Conservation (phyloP, 1,284 basidiomycete species). For the Ganoderma boninense region DNA sequence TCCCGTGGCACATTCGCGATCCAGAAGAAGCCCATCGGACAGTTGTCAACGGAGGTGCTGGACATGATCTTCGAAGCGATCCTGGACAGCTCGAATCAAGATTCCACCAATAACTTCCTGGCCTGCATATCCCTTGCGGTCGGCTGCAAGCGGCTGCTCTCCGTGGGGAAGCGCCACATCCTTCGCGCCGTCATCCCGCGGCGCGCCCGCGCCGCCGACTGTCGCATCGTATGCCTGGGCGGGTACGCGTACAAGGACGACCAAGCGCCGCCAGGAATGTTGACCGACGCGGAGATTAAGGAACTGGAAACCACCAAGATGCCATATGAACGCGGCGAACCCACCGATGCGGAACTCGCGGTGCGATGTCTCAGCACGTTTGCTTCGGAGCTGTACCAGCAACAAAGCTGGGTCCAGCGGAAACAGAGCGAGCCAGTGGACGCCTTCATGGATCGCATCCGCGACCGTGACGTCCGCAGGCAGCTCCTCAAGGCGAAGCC, state of each 20-base stretch:
- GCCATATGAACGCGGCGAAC: not conserved
- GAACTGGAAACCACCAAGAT: not conserved
- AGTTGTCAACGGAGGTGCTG: slow-evolving; percentile 1
- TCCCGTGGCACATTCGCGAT: not conserved
- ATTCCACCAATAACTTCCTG: not conserved
- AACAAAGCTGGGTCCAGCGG: not conserved
- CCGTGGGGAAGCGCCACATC: slow-evolving; percentile 14
- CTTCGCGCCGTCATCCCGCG: not conserved
- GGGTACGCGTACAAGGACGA: slow-evolving; percentile 10
- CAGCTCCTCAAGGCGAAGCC: no score
- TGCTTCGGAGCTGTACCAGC: not conserved
- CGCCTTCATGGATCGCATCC: no score
- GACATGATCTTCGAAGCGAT: slow-evolving; percentile 4
- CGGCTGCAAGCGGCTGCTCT: slow-evolving; percentile 20
- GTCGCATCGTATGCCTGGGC: slow-evolving; percentile 30
- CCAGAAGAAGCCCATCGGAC: not conserved
- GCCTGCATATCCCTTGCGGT: not conserved
- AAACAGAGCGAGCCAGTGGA: no score
- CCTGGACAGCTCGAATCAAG: not conserved
- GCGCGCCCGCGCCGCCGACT: slow-evolving; percentile 13
- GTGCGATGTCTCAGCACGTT: no score
- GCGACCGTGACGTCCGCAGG: no score
- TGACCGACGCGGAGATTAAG: slow-evolving; percentile 18
- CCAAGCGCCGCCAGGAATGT: slow-evolving; percentile 15
- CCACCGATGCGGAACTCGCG: not conserved